Evolutionary conservation across 805 yeast species (phyloP).

Genomic region (Brettanomyces nanus): DNA sequence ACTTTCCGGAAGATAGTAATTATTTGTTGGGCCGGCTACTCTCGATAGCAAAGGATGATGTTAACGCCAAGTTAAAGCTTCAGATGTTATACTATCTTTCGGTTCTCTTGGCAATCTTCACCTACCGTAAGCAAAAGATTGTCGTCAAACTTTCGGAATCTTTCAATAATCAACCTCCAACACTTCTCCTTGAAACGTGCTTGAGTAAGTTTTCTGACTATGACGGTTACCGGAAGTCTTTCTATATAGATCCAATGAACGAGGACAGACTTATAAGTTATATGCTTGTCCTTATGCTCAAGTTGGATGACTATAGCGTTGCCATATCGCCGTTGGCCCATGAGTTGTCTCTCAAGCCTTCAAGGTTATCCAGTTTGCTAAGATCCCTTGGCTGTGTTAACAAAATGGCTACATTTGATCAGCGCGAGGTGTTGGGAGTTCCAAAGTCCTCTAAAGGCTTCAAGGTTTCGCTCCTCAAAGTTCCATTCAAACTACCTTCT

Average conservation of each 20-base stretch:
- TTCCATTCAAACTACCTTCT: slow-evolving; percentile 86
- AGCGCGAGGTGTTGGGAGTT: slow-evolving; percentile 66
- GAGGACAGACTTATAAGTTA: slow-evolving; percentile 84
- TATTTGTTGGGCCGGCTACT: slow-evolving; percentile 13
- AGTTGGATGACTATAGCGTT: slow-evolving; percentile 65
- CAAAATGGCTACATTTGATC: slow-evolving; percentile 62
- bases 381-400: slow-evolving; percentile 77
- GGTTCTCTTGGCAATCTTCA: slow-evolving; percentile 70
- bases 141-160: slow-evolving; percentile 50
- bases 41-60: slow-evolving; percentile 6
- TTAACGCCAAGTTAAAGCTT: slow-evolving; percentile 41
- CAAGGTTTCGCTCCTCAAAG: slow-evolving; percentile 76
- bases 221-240: slow-evolving; percentile 68
- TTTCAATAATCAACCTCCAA: slow-evolving; percentile 72
- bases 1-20: slow-evolving; percentile 38
- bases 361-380: slow-evolving; percentile 58
- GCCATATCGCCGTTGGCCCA: slow-evolving; percentile 77
- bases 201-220: slow-evolving; percentile 63
- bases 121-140: slow-evolving; percentile 57
- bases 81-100: slow-evolving; percentile 77
- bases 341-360: slow-evolving; percentile 75
- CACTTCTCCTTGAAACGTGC: slow-evolving; percentile 60
- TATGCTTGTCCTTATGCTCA: slow-evolving; percentile 63
- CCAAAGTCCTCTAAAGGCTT: slow-evolving; percentile 46
- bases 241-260: slow-evolving; percentile 74